Evolutionary conservation across 1,139 yeast species (phyloP).

Genomic region (Yamadazyma triangularis): DNA sequence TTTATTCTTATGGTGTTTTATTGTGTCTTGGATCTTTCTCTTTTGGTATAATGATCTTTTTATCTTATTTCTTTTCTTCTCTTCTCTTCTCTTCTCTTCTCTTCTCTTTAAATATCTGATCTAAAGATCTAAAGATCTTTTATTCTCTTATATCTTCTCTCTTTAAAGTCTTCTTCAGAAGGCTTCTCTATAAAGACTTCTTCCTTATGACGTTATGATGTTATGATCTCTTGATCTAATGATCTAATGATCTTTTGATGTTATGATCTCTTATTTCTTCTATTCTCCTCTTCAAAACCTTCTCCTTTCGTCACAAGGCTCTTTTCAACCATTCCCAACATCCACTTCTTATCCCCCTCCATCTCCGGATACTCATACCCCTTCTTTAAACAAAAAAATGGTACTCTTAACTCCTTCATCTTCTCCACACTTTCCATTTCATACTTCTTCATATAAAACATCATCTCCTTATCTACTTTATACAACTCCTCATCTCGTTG

Average conservation of each 20-base stretch:
- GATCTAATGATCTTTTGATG: too few relatives aligned
- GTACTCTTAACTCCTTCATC: conserved; percentile 17
- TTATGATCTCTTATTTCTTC: conserved; percentile 3
- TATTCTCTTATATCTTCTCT: conserved; percentile 6
- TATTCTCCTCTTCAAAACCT: conserved; percentile 1
- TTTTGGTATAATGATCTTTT: too few relatives aligned
- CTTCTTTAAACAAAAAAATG: conserved; percentile 20
- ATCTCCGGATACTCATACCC: conserved; percentile 21
- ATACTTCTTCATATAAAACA: conserved; percentile 14
- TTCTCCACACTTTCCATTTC: conserved; percentile 13
- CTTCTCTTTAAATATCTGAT: too few relatives aligned
- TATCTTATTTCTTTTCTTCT: not conserved
- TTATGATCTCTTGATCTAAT: too few relatives aligned
- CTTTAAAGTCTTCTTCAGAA: conserved; percentile 1
- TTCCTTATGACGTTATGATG: conserved; percentile 1
- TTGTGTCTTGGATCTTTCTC: too few relatives aligned
- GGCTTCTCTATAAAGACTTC: too few relatives aligned
- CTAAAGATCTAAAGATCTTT: conserved; percentile 4
- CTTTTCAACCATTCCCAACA: conserved; percentile 13
- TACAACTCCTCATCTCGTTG: conserved; percentile 10
- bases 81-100: not conserved
- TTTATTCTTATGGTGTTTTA: too few relatives aligned
- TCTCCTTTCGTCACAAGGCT: conserved; percentile 3
- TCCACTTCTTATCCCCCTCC: conserved; percentile 19
- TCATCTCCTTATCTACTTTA: conserved; percentile 15